Conservation (phyloP, 352 stramenopile genomes). For the Globisporangium alternatum region DNA sequence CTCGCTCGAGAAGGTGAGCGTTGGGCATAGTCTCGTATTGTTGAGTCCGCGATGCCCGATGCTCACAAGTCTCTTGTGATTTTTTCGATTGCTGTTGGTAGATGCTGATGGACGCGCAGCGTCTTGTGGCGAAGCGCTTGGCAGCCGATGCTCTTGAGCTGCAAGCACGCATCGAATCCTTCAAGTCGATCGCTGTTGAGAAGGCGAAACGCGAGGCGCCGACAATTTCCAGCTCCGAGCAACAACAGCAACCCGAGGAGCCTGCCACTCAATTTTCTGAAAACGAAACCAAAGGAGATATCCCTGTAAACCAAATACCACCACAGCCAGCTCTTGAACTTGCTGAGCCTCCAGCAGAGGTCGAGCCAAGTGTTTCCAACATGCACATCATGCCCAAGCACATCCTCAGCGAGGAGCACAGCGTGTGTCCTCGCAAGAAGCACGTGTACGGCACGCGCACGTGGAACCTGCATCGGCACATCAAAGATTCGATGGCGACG, state of each 20-base stretch:
- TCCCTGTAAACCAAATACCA: neutral
- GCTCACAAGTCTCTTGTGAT: neutral
- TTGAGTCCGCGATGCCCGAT: too few species aligned
- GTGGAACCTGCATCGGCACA: slow-evolving; percentile 67
- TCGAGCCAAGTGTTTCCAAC: neutral
- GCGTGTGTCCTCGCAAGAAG: slow-evolving; percentile 54
- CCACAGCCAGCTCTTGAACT: slow-evolving; percentile 6
- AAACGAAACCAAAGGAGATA: neutral
- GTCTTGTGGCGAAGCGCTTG: slow-evolving; percentile 25
- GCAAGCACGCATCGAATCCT: slow-evolving; percentile 9
- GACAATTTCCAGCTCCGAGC: neutral
- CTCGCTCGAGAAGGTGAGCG: slow-evolving; percentile 38
- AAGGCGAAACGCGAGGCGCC: neutral
- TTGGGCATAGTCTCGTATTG: neutral
- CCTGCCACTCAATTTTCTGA: neutral
- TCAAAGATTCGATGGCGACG: slow-evolving; percentile 64
- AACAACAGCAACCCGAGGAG: slow-evolving; percentile 2
- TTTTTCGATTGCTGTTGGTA: slow-evolving; percentile 4
- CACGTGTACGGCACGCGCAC: slow-evolving; percentile 52
- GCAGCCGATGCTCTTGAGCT: slow-evolving; percentile 11
- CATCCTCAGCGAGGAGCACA: slow-evolving; percentile 50
- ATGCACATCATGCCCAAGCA: slow-evolving; percentile 43
- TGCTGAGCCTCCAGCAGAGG: neutral
- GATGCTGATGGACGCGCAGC: slow-evolving; percentile 36
- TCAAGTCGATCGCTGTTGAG: neutral